These are phyloP conservation scores for Neofusicoccum umdonicola DNA, from an alignment of 2,329 filamentous ascomycete genomes.

Conservation along the genomic window DNA sequence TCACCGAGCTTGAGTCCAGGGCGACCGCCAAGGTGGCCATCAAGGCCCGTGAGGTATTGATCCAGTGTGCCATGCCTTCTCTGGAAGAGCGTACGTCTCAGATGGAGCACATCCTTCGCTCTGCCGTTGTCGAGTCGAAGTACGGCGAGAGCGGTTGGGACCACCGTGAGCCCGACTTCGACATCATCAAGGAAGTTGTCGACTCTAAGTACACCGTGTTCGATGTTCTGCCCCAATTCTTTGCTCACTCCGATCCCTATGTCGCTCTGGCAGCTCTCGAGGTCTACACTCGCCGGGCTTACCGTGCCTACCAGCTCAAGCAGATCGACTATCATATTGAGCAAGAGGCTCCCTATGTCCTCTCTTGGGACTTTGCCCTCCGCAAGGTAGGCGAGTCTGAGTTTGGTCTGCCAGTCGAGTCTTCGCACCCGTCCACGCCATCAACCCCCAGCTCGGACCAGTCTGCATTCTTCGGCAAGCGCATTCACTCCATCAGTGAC, in stretches of 20 bases:
- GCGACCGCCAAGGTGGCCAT: conserved; percentile 91
- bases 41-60: conserved; percentile 95
- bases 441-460: conserved; percentile 66
- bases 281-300: conserved; percentile 93
- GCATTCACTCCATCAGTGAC: conserved; percentile 92
- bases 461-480: conserved; percentile 56
- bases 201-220: conserved; percentile 99
- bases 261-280: conserved; percentile 91
- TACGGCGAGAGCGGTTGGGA: conserved; percentile 98
- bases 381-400: conserved; percentile 91
- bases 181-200: conserved; percentile 94
- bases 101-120: conserved; percentile 98
- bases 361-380: conserved; percentile 95
- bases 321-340: conserved; percentile 82
- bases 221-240: conserved; percentile 92
- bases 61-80: conserved; percentile 93
- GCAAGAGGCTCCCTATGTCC: conserved; percentile 69
- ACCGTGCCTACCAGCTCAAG: conserved; percentile 92
- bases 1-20: conserved; percentile 86
- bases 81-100: conserved; percentile 91
- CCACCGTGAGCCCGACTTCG: conserved; percentile 85
- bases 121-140: conserved; percentile 91
- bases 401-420: conserved; percentile 77
- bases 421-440: conserved; percentile 71
- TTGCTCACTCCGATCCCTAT: conserved; percentile 90